Evolutionary conservation across 2,329 filamentous ascomycete genomes (phyloP).

Genomic region (Penicillium sp.): DNA sequence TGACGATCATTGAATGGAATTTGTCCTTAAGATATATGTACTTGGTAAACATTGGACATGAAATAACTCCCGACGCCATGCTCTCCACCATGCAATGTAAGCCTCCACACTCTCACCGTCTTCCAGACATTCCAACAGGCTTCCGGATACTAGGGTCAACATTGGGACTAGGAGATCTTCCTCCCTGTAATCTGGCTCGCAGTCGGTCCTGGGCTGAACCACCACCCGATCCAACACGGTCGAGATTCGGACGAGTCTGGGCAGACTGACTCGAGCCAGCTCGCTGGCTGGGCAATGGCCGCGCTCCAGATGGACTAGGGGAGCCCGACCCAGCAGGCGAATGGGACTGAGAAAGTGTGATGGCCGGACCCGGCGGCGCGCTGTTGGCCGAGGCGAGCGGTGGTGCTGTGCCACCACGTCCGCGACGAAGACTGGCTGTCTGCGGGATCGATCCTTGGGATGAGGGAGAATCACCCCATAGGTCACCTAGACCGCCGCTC

Average conservation of each 20-base stretch:
- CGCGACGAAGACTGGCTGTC: conserved; percentile 42
- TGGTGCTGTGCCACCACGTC: conserved; percentile 30
- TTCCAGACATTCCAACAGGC: conserved; percentile 31
- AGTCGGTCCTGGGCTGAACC: conserved; percentile 73
- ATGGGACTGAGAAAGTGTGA: conserved; percentile 25
- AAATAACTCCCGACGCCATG: conserved; percentile 23
- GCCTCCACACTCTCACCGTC: conserved; percentile 14
- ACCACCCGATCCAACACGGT: conserved; percentile 26
- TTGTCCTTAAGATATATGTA: conserved; percentile 4
- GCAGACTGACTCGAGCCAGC: conserved; percentile 70
- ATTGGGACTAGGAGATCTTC: conserved; percentile 36
- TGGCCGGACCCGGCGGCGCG: conserved; percentile 22
- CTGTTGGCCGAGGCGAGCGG: conserved; percentile 24
- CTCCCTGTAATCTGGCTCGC: conserved; percentile 74
- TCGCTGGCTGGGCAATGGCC: conserved; percentile 70
- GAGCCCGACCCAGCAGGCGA: conserved; percentile 26
- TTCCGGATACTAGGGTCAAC: conserved; percentile 35
- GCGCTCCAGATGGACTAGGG: conserved; percentile 39
- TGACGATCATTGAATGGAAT: not conserved
- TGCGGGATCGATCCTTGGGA: conserved; percentile 33
- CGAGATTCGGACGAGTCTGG: conserved; percentile 35
- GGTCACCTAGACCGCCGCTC: conserved; percentile 54
- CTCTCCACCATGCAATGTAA: conserved; percentile 15
- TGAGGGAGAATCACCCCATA: conserved; percentile 53
- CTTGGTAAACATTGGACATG: conserved; percentile 2